These are phyloP conservation scores for Excoecaria cochinchinensis DNA, from an alignment of 345 rosid genomes.

Conservation along the genomic window DNA sequence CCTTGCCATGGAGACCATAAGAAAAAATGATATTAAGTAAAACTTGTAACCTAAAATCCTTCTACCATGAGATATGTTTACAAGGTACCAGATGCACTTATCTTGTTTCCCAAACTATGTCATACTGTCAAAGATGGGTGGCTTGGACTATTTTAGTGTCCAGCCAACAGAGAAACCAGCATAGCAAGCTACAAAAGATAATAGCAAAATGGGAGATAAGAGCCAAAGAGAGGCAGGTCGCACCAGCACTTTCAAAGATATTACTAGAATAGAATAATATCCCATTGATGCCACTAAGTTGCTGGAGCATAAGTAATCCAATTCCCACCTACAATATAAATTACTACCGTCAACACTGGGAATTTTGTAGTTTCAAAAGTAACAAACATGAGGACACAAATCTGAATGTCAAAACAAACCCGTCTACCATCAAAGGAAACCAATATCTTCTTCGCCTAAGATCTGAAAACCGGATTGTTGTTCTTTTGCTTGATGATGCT, in stretches of 20 bases:
- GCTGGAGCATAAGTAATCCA: constrained; percentile 33
- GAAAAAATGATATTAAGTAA: neutral
- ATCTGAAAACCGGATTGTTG: constrained; percentile 26
- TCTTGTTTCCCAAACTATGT: neutral
- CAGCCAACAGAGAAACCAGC: neutral
- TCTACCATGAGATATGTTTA: neutral
- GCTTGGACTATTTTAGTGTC: neutral
- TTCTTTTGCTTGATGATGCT: constrained; percentile 26
- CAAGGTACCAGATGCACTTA: neutral
- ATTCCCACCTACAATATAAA: constrained; percentile 29
- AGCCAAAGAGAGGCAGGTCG: constrained; percentile 6
- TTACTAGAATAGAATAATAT: constrained; percentile 32
- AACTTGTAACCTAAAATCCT: neutral
- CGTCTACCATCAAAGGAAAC: constrained; percentile 39
- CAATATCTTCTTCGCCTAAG: constrained; percentile 29
- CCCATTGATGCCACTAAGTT: constrained; percentile 32
- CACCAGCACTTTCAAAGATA: constrained; percentile 31
- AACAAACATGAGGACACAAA: constrained; percentile 8
- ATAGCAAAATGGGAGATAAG: constrained; percentile 5
- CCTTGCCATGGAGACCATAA: neutral
- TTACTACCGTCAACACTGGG: neutral
- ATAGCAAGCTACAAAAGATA: neutral
- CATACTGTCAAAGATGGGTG: constrained; percentile 6
- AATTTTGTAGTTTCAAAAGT: constrained; percentile 5
- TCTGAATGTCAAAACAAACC: constrained; percentile 16